phyloP scores from a whole-genome alignment of 352 stramenopile genomes.

The Globisporangium barbulae region DNA sequence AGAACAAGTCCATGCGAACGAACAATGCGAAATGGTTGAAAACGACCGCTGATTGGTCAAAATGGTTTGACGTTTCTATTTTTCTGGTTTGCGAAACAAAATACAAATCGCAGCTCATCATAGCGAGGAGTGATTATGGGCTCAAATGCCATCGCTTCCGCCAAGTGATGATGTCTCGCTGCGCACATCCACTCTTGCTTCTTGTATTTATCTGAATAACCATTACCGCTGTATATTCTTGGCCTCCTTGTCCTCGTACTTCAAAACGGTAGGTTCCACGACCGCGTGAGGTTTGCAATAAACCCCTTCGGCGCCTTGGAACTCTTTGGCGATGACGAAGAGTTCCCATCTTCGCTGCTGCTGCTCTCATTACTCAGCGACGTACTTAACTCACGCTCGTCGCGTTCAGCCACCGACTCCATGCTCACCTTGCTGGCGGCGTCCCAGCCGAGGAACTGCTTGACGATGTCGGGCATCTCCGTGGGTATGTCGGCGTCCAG shows the following conservation, averaged over 20 bases:
- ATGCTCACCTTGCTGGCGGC: conserved; percentile 23
- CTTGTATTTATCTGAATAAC: no score
- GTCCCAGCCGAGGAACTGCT: conserved; percentile 24
- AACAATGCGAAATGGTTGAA: background rate
- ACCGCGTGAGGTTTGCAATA: conserved; percentile 36
- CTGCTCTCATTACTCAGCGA: conserved; percentile 1
- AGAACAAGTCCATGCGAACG: conserved; percentile 1
- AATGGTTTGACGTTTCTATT: background rate
- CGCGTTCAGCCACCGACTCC: conserved; percentile 21
- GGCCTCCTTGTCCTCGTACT: background rate
- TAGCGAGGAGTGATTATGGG: background rate
- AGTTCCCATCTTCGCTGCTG: background rate
- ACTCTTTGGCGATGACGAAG: background rate
- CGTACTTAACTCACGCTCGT: conserved; percentile 11
- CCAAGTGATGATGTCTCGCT: background rate
- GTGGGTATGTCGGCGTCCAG: background rate
- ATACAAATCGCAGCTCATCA: background rate
- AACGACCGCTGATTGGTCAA: background rate
- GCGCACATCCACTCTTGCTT: no score
- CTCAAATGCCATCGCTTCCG: background rate
- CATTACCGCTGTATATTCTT: background rate
- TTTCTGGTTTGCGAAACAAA: no score
- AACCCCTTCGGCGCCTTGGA: conserved; percentile 15
- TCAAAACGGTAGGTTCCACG: conserved; percentile 41
- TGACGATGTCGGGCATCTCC: conserved; percentile 7